phyloP scores from a whole-genome alignment of 2,329 filamentous ascomycete species.

The Neopestalotiopsis clavispora region DNA sequence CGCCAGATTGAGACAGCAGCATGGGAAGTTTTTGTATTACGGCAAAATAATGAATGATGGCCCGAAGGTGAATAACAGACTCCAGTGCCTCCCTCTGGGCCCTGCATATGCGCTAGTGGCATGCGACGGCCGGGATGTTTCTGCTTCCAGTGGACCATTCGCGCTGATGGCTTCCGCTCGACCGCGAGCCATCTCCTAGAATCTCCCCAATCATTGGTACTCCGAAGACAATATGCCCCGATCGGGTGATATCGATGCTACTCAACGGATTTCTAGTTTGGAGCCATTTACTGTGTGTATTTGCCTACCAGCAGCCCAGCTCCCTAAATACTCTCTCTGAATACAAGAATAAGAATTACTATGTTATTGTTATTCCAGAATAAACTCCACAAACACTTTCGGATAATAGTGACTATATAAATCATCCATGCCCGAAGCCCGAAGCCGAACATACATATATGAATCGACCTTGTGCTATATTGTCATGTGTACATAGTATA shows the following conservation, averaged over 20 bases:
- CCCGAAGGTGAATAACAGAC: background rate
- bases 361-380: no score
- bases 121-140: constrained; percentile 9
- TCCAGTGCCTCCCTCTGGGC: constrained; percentile 7
- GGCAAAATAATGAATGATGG: constrained; percentile 29
- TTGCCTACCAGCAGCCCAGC: no score
- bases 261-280: background rate
- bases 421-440: background rate
- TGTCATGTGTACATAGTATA: background rate
- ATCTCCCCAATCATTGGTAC: constrained; percentile 2
- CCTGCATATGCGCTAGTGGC: constrained; percentile 14
- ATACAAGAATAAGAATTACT: no score
- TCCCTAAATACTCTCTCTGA: no score
- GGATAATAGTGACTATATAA: no score
- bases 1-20: constrained; percentile 9
- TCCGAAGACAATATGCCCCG: constrained; percentile 4
- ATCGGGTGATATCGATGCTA: background rate
- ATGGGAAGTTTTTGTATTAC: constrained; percentile 32
- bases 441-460: background rate
- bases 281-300: background rate
- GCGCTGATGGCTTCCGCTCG: constrained; percentile 13
- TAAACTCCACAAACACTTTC: no score
- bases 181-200: constrained; percentile 7
- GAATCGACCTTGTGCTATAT: background rate
- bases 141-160: constrained; percentile 7